Base-by-base conservation (phyloP, 1,284 basidiomycete genomes). In the Puccinia triticina region DNA sequence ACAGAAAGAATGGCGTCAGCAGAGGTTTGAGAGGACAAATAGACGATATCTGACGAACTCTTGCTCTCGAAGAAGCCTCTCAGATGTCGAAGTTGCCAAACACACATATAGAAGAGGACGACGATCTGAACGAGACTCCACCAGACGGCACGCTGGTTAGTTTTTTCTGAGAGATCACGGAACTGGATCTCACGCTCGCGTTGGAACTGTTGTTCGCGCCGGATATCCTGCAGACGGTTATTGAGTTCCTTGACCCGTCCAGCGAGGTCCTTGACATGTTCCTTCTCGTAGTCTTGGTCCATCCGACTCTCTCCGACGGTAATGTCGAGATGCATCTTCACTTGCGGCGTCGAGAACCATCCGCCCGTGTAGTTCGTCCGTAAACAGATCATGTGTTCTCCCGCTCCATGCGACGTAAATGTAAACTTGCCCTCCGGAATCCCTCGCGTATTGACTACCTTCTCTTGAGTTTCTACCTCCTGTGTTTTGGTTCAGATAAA, bases 121-220 rank as follows among this genome's bases (percentile, higher is more conserved):
- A 91, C 88, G 84, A 98, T 93, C 89, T 99, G 96, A 57, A 91
- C 89, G 14, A 97, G 83, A 86, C 92, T 94, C 89, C 96, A 99
- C 93, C 94, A 98, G 77, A 98, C 92, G 0, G 96, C 95, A 83
- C 92, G 89, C 40, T 92, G 88, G 88, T 99, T 99, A 48, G 94
- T 96, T 43, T 88, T 86, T 88, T 99, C 97, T 85, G 93, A 94
- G 83, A 98, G 88, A 87, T 96, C 89, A 61, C 97, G 90, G 87
- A 94, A 99, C 84, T 92, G 92, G n/a, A 93, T 90, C 88, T 99
- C 97, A 83, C 88, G 83, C 84, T 99, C 96, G 66, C 97, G 90
- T 89, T 99, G 96, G 87, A 97, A 99, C 87, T 97, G 94, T 89
- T 99, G 97, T 88, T 99, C 97, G 64, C 94, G 90, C 80, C 94